Base-by-base conservation (phyloP, 768 basidiomycete species). In the Melanogaster broomeanus region DNA sequence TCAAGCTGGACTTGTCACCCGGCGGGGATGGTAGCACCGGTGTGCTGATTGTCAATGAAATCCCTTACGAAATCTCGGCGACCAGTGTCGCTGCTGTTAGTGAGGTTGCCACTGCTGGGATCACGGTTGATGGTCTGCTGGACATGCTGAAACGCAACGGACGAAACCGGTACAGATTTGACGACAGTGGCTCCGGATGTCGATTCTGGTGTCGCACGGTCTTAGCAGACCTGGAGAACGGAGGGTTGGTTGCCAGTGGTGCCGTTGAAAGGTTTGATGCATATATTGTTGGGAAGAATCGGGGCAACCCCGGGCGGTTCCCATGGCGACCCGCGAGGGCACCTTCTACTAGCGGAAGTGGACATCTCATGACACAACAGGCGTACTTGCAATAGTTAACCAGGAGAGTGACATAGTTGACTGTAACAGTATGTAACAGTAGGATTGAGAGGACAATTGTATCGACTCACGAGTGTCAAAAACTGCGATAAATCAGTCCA, bases 401-500 rank as follows among this genome's bases (percentile, higher is more conserved):
- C n/a, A n/a, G n/a, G n/a, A n/a, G n/a, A n/a, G n/a, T n/a, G n/a
- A n/a, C n/a, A n/a, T n/a, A n/a, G n/a, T n/a, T n/a, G n/a, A n/a
- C n/a, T n/a, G n/a, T n/a, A n/a, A n/a, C n/a, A n/a, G n/a, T n/a
- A n/a, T n/a, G n/a, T n/a, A n/a, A n/a, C n/a, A n/a, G n/a, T n/a
- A n/a, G n/a, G n/a, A n/a, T n/a, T n/a, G n/a, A n/a, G n/a, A n/a
- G n/a, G n/a, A n/a, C n/a, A n/a, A n/a, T n/a, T n/a, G n/a, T n/a
- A n/a, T n/a, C n/a, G n/a, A n/a, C n/a, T n/a, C n/a, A n/a, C n/a
- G n/a, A n/a, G n/a, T n/a, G n/a, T n/a, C n/a, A n/a, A n/a, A n/a
- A n/a, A n/a, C n/a, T n/a, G n/a, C n/a, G n/a, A n/a, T n/a, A n/a
- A 33, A 45, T 27, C 30, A 45, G 21, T 42, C 50, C 54, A 56